Evolutionary conservation across 2,329 filamentous ascomycete genomes (phyloP).

Genomic region (Fusarium sp.): DNA sequence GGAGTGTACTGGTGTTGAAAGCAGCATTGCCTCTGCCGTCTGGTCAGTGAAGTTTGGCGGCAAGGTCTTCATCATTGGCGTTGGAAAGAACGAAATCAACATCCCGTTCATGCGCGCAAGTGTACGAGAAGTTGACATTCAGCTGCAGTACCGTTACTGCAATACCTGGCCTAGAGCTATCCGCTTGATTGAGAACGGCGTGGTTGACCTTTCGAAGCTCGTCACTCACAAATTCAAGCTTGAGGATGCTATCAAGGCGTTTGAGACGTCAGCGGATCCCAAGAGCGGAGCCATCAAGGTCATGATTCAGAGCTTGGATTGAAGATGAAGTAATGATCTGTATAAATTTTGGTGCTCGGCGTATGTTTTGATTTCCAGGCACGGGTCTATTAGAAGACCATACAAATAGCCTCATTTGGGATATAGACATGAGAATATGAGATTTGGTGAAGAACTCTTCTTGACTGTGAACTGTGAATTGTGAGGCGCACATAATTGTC

Average conservation of each 20-base stretch:
- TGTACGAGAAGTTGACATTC: slow-evolving; percentile 91
- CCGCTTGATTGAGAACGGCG: slow-evolving; percentile 83
- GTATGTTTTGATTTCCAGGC: slow-evolving; percentile 42
- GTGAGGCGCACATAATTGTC: neutral
- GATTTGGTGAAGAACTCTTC: slow-evolving; percentile 1
- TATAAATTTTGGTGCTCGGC: slow-evolving; percentile 41
- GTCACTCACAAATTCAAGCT: slow-evolving; percentile 90
- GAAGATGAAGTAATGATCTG: slow-evolving; percentile 35
- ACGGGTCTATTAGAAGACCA: slow-evolving; percentile 32
- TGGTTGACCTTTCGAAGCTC: slow-evolving; percentile 83
- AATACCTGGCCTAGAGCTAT: slow-evolving; percentile 98
- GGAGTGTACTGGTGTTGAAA: slow-evolving; percentile 96
- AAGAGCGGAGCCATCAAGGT: slow-evolving; percentile 98
- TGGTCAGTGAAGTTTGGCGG: slow-evolving; percentile 95
- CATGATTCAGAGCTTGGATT: slow-evolving; percentile 82
- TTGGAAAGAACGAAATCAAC: slow-evolving; percentile 94
- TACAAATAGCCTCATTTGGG: slow-evolving; percentile 27
- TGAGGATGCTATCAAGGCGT: slow-evolving; percentile 89
- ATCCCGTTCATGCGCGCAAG: slow-evolving; percentile 95
- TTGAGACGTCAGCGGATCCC: slow-evolving; percentile 87
- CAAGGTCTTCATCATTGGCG: slow-evolving; percentile 96
- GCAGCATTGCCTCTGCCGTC: slow-evolving; percentile 85
- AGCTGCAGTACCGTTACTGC: slow-evolving; percentile 96
- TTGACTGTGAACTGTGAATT: neutral
- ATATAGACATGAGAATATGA: slow-evolving; percentile 42